Evolutionary conservation across 2,329 filamentous ascomycete species (phyloP).

Genomic region (Penicillium paneum): DNA sequence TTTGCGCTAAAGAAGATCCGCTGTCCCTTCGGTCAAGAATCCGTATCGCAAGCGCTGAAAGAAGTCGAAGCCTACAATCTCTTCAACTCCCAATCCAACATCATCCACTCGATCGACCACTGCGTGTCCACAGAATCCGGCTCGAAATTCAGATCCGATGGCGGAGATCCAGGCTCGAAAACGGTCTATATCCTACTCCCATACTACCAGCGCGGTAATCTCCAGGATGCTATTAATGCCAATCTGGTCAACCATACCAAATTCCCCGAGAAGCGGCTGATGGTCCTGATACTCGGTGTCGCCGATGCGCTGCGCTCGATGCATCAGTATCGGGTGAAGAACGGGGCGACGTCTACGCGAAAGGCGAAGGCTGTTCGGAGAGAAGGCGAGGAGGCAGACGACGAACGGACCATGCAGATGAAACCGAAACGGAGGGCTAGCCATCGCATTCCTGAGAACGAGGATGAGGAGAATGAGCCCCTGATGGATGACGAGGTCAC

Average conservation of each 20-base stretch:
- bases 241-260: conserved; percentile 92
- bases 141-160: conserved; percentile 53
- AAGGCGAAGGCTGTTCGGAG: conserved; percentile 56
- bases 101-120: conserved; percentile 84
- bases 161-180: conserved; percentile 65
- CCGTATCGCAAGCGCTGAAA: conserved; percentile 88
- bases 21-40: conserved; percentile 96
- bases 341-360: conserved; percentile 52
- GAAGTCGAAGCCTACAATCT: conserved; percentile 96
- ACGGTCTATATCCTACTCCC: conserved; percentile 95
- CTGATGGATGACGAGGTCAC: conserved; percentile 77
- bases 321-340: conserved; percentile 76
- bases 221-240: conserved; percentile 98
- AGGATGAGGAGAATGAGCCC: conserved; percentile 75
- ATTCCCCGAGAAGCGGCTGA: conserved; percentile 83
- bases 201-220: conserved; percentile 90
- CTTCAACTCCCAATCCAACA: conserved; percentile 77
- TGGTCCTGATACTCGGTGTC: conserved; percentile 88
- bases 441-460: conserved; percentile 55
- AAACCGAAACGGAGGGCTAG: conserved; percentile 43
- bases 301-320: conserved; percentile 84
- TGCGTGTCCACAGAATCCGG: conserved; percentile 70
- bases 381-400: conserved; percentile 56
- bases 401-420: conserved; percentile 38
- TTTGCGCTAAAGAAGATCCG: conserved; percentile 98